Conservation (phyloP, 2,329 filamentous ascomycete species). For the Graphilbum sp. region DNA sequence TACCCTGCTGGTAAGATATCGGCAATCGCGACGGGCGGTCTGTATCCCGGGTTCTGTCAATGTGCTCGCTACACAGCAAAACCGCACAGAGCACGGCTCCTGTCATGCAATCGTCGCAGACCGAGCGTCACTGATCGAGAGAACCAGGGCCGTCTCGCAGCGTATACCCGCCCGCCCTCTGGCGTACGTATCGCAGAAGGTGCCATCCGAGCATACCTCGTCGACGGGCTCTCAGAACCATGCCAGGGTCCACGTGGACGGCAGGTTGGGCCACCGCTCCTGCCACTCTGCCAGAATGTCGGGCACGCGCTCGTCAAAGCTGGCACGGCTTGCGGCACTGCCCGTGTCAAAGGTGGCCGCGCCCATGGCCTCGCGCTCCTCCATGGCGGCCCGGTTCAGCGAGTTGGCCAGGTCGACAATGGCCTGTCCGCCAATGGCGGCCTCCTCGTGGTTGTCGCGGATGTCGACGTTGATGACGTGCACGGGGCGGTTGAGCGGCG, state of each 20-base stretch:
- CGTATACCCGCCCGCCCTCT: too few species aligned
- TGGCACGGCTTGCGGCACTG: slow-evolving; percentile 46
- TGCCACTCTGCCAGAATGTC: slow-evolving; percentile 90
- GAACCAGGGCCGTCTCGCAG: too few species aligned
- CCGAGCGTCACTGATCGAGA: too few species aligned
- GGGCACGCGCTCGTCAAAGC: slow-evolving; percentile 86
- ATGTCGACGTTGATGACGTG: slow-evolving; percentile 99
- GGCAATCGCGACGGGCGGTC: too few species aligned
- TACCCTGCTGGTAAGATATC: too few species aligned
- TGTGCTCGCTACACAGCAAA: too few species aligned
- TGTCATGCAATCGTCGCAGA: too few species aligned
- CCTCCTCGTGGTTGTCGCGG: slow-evolving; percentile 95
- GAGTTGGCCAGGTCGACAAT: slow-evolving; percentile 83
- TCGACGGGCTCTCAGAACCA: slow-evolving; percentile 52
- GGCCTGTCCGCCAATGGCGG: slow-evolving; percentile 72
- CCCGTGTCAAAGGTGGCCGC: slow-evolving; percentile 53
- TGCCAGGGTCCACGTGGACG: slow-evolving; percentile 83
- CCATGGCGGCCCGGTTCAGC: slow-evolving; percentile 62
- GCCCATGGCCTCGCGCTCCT: slow-evolving; percentile 56
- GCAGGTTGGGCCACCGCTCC: slow-evolving; percentile 81
- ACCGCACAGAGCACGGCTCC: too few species aligned
- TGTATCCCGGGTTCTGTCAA: too few species aligned
- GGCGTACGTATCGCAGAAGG: too few species aligned
- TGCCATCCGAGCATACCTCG: too few species aligned
- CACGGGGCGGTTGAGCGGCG: slow-evolving; percentile 77